A percentile compares a stretch with the other conserved stretches of the same genome.
Evolutionary conservation across 1,284 basidiomycete species (phyloP).

Genomic region (Inonotus obliquus): DNA sequence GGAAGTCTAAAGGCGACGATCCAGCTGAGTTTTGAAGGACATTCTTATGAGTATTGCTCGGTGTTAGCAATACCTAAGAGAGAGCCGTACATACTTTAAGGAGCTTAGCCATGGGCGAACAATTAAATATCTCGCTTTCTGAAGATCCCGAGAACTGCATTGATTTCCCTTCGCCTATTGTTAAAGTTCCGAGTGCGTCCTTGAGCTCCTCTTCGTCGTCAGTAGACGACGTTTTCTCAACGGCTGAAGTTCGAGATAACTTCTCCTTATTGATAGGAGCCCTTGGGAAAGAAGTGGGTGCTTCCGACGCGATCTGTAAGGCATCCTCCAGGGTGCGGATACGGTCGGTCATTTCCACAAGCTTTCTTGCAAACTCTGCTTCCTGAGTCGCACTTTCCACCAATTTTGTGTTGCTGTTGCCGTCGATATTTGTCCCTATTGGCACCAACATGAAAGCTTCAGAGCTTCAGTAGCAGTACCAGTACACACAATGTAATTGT

Average conservation of each 20-base stretch:
- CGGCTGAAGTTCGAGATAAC: neutral
- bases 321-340: constrained; percentile 23
- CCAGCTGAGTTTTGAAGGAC: no score
- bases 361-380: constrained; percentile 16
- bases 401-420: neutral
- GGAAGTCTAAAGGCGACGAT: no score
- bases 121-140: constrained; percentile 6
- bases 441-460: neutral
- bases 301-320: constrained; percentile 15
- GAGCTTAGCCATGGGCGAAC: neutral
- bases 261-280: neutral
- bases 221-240: neutral
- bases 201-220: neutral
- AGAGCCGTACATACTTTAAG: neutral
- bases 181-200: constrained; percentile 3
- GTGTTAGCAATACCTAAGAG: neutral
- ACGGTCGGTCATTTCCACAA: constrained; percentile 19
- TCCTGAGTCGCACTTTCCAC: constrained; percentile 15
- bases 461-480: no score
- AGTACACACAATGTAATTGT: no score
- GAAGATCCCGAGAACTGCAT: constrained; percentile 4
- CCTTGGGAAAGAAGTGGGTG: constrained; percentile 24
- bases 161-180: neutral
- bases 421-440: neutral
- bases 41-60: no score